Evolutionary conservation across 495 filamentous ascomycete species (phyloP).

Genomic region (Cladorrhinum samala): DNA sequence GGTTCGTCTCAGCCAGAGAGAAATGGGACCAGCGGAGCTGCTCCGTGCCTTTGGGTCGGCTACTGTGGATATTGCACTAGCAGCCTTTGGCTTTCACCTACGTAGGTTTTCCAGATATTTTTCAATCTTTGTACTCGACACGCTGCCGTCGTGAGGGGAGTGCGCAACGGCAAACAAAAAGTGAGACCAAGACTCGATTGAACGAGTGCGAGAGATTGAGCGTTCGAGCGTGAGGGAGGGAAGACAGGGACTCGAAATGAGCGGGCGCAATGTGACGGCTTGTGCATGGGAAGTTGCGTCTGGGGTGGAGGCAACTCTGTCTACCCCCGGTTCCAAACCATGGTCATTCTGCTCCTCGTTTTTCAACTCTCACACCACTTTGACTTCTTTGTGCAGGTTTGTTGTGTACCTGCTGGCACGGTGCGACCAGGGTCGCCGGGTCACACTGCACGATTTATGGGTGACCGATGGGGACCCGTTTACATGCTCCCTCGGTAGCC

Average conservation of each 20-base stretch:
- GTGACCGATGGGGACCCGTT: constrained; percentile 5
- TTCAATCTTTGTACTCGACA: too few species aligned
- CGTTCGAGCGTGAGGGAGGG: neutral
- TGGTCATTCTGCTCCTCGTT: constrained; percentile 6
- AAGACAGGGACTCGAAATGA: constrained; percentile 24
- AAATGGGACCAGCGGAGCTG: neutral
- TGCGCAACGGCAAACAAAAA: too few species aligned
- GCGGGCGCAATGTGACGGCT: constrained; percentile 19
- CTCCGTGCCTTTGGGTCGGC: neutral
- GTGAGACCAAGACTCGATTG: neutral
- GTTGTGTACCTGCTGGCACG: constrained; percentile 6
- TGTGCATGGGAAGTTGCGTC: constrained; percentile 21
- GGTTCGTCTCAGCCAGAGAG: constrained; percentile 26
- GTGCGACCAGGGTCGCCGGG: constrained; percentile 6
- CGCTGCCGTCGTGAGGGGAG: too few species aligned
- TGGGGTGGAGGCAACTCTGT: constrained; percentile 15
- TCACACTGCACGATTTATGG: constrained; percentile 4
- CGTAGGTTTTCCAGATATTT: too few species aligned
- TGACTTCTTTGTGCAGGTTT: neutral
- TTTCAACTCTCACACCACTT: neutral
- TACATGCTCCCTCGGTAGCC: neutral
- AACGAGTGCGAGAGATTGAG: neutral
- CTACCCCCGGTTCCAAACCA: constrained; percentile 3
- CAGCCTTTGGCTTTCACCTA: too few species aligned
- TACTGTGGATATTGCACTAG: neutral